phyloP scores from a whole-genome alignment of 2,329 filamentous ascomycete species.

The Fragosphaeria purpurea region DNA sequence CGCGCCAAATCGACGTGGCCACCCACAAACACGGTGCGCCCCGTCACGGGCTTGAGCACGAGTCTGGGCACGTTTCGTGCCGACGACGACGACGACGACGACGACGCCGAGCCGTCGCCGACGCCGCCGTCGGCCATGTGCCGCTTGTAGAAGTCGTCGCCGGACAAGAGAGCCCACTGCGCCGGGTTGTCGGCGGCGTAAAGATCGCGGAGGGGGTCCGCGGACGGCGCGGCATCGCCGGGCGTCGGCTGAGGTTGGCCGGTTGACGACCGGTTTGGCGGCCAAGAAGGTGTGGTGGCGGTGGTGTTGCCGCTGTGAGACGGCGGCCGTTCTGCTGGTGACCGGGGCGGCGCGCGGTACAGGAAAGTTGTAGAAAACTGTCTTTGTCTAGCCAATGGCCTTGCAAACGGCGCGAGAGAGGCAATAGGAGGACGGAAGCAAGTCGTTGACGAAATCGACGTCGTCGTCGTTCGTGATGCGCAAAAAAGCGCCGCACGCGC shows the following conservation, averaged over 20 bases:
- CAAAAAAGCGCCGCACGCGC: slow-evolving; percentile 3
- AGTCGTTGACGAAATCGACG: neutral
- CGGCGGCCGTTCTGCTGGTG: neutral
- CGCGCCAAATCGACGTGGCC: slow-evolving; percentile 34
- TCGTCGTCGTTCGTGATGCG: neutral
- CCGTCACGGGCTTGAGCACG: slow-evolving; percentile 31
- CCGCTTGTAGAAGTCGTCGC: slow-evolving; percentile 14
- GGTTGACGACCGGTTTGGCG: neutral
- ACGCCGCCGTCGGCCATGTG: neutral
- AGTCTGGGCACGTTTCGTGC: slow-evolving; percentile 11
- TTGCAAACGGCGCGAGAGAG: too few species aligned
- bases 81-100: neutral
- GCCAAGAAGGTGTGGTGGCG: neutral
- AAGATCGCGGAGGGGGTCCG: slow-evolving; percentile 5
- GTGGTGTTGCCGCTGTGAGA: neutral
- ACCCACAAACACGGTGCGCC: slow-evolving; percentile 33
- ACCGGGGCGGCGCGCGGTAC: neutral
- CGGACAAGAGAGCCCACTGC: slow-evolving; percentile 12
- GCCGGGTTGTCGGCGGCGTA: slow-evolving; percentile 11
- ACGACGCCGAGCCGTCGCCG: neutral
- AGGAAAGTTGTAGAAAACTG: slow-evolving; percentile 5
- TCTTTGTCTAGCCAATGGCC: neutral
- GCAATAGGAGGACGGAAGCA: neutral
- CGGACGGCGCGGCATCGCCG: neutral
- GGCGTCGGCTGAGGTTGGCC: neutral